phyloP scores from a whole-genome alignment of 2,329 filamentous ascomycete species.

The Alternaria burnsii region DNA sequence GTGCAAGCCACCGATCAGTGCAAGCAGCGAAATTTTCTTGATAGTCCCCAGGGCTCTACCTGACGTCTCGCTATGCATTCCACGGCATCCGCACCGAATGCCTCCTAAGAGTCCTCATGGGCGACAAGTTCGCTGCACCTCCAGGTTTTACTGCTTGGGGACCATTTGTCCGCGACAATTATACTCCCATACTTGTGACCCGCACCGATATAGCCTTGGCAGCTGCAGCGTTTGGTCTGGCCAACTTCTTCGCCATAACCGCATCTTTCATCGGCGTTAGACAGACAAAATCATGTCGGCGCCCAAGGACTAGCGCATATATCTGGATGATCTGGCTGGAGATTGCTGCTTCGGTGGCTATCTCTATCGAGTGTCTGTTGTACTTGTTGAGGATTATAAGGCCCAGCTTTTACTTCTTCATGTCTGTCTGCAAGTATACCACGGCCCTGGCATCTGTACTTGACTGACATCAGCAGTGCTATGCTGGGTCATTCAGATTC shows the following conservation, averaged over 20 bases:
- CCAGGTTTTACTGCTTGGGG: constrained; percentile 35
- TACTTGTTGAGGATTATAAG: constrained; percentile 40
- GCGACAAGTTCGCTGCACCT: constrained; percentile 22
- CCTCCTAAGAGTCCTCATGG: constrained; percentile 14
- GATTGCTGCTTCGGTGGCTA: constrained; percentile 53
- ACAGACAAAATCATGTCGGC: constrained; percentile 34
- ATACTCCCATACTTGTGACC: constrained; percentile 27
- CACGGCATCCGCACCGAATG: constrained; percentile 1
- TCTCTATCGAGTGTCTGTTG: constrained; percentile 50
- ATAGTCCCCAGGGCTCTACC: neutral
- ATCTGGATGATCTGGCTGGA: constrained; percentile 61
- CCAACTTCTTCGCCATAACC: constrained; percentile 28
- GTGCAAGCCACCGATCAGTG: constrained; percentile 2
- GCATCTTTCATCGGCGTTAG: constrained; percentile 43
- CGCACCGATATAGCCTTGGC: constrained; percentile 30
- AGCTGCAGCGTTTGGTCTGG: constrained; percentile 27
- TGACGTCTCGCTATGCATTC: neutral
- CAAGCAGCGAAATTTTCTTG: neutral
- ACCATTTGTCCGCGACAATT: constrained; percentile 35
- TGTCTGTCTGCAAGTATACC: constrained; percentile 34
- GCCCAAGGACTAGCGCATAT: constrained; percentile 48
- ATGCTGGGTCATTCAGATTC: constrained; percentile 39
- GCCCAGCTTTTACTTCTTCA: constrained; percentile 46
- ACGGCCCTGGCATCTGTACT: no score
- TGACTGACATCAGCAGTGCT: constrained; percentile 25